Conservation (phyloP, 2,329 filamentous ascomycete genomes). For the Calycina herbarum region DNA sequence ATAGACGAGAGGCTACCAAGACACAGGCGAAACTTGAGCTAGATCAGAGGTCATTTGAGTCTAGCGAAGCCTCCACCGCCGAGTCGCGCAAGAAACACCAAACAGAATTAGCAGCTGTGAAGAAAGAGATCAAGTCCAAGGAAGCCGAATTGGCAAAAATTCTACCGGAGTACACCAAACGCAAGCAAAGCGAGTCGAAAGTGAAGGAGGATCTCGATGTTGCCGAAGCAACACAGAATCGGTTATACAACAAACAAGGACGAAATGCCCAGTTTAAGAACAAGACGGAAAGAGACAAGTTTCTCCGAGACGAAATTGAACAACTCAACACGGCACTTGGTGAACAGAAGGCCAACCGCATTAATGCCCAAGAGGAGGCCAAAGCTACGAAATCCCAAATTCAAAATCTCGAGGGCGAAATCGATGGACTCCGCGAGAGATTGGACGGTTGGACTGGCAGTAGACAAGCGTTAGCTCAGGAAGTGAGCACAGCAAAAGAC, state of each 20-base stretch:
- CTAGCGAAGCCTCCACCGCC: constrained; percentile 77
- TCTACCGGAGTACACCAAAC: constrained; percentile 73
- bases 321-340: constrained; percentile 76
- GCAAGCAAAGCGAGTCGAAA: constrained; percentile 70
- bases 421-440: constrained; percentile 66
- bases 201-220: constrained; percentile 72
- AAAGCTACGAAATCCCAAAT: constrained; percentile 70
- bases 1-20: constrained; percentile 79
- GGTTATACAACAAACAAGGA: constrained; percentile 89
- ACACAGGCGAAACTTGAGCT: constrained; percentile 82
- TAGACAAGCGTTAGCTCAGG: constrained; percentile 69
- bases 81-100: constrained; percentile 71
- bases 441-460: constrained; percentile 79
- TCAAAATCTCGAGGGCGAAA: constrained; percentile 68
- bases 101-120: constrained; percentile 69
- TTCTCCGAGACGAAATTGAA: constrained; percentile 75
- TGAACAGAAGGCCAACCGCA: constrained; percentile 78
- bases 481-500: constrained; percentile 76
- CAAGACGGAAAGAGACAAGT: constrained; percentile 85
- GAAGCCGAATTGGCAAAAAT: constrained; percentile 74
- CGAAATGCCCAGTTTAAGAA: constrained; percentile 84
- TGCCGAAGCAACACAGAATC: constrained; percentile 71
- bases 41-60: constrained; percentile 77
- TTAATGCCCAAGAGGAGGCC: constrained; percentile 84
- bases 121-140: constrained; percentile 70